Percentiles rank a stretch among this genome's conserved stretches.
Conservation (phyloP, 179 eudicot genomes). For the Actinidia chinensis region DNA sequence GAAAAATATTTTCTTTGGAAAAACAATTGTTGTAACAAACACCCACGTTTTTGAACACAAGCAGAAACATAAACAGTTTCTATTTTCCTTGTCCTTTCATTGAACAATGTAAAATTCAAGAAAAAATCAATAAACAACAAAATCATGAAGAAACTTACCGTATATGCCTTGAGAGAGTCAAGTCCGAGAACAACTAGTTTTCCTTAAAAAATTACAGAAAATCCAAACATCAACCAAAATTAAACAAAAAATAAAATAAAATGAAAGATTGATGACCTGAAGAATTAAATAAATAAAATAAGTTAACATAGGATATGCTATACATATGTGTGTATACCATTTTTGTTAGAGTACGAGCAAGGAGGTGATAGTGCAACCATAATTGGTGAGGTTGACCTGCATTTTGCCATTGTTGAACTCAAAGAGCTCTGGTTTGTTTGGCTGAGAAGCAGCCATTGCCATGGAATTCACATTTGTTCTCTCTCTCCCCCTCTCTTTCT, state of each 20-base stretch:
- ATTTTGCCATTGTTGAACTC: conserved; percentile 89
- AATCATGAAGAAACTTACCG: conserved; percentile 37
- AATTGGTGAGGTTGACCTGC: conserved; percentile 69
- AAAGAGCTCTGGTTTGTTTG: conserved; percentile 55
- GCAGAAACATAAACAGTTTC: too few species aligned
- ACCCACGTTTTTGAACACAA: too few species aligned
- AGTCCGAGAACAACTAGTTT: conserved; percentile 94
- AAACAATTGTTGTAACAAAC: too few species aligned
- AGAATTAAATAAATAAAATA: too few species aligned
- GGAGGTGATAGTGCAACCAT: conserved; percentile 89
- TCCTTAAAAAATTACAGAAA: conserved; percentile 39
- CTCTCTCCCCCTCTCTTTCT: too few species aligned
- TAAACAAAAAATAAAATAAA: neutral
- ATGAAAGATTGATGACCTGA: too few species aligned
- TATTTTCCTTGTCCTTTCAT: neutral
- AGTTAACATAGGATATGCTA: neutral
- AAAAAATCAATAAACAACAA: neutral
- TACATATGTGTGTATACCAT: conserved; percentile 42
- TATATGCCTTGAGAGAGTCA: conserved; percentile 76
- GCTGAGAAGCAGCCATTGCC: conserved; percentile 40
- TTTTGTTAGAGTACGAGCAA: conserved; percentile 68
- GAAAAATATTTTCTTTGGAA: too few species aligned
- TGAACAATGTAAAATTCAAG: neutral
- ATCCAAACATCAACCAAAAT: conserved; percentile 13
- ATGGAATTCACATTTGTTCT: conserved; percentile 19